Percentiles rank a stretch among this genome's conserved stretches.
These are phyloP conservation scores for Haplosporangium gracile DNA, from an alignment of 192 early-diverging fungal species.

Conservation along the genomic window DNA sequence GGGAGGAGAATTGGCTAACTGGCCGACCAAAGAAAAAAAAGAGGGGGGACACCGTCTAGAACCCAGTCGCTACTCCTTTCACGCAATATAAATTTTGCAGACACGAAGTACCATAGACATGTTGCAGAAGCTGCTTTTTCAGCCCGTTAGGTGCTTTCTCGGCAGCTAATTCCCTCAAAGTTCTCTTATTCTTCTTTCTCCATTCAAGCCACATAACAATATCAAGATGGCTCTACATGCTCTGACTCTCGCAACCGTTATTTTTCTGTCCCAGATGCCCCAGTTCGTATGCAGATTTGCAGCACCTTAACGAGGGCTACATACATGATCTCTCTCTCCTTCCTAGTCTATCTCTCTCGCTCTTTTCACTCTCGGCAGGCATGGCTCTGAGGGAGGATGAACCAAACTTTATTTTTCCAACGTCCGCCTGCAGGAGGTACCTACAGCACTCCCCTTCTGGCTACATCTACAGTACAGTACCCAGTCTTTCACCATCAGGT, in stretches of 20 bases:
- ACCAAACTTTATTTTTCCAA: conserved; percentile 7
- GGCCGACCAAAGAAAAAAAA: background rate
- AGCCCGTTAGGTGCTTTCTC: no score
- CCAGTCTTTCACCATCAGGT: no score
- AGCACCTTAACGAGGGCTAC: background rate
- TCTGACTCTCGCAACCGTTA: background rate
- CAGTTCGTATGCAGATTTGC: background rate
- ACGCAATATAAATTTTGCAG: background rate
- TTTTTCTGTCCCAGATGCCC: background rate
- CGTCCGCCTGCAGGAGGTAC: background rate
- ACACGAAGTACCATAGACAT: no score
- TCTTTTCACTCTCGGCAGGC: background rate
- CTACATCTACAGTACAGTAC: background rate
- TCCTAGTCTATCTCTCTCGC: background rate
- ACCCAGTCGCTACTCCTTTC: background rate
- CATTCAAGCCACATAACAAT: background rate
- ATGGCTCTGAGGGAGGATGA: background rate
- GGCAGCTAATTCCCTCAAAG: no score
- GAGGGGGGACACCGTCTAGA: background rate
- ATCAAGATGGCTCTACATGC: background rate
- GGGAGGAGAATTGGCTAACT: background rate
- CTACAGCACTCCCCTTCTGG: background rate
- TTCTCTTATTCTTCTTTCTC: background rate
- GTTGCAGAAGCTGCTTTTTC: no score
- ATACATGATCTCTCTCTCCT: background rate